Evolutionary conservation across 208 protist genomes (phyloP).

Genomic region (Trypanosoma grayi): DNA sequence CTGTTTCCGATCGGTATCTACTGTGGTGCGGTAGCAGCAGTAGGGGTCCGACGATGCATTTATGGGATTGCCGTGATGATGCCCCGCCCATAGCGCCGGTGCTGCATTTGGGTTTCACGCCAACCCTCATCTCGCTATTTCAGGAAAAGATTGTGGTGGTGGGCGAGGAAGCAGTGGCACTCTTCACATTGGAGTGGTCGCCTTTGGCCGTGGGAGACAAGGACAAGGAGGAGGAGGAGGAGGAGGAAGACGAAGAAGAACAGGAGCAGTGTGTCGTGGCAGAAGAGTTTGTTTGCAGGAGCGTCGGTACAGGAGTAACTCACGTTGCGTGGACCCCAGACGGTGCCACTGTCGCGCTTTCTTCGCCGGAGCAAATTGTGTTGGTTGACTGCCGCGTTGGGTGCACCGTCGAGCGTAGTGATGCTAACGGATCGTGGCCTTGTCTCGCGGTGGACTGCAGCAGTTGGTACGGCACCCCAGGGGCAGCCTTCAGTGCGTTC

Average conservation of each 20-base stretch:
- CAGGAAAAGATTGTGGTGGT: constrained; percentile 24
- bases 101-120: constrained; percentile 20
- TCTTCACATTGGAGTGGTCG: constrained; percentile 10
- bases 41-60: background rate
- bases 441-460: constrained; percentile 25
- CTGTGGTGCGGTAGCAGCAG: constrained; percentile 19
- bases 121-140: constrained; percentile 14
- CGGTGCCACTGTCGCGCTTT: constrained; percentile 19
- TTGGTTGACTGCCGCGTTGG: constrained; percentile 23
- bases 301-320: background rate
- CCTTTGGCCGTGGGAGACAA: background rate
- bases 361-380: constrained; percentile 16
- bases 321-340: constrained; percentile 27
- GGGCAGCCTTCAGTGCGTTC: constrained; percentile 26
- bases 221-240: background rate
- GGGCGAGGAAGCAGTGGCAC: constrained; percentile 13
- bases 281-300: constrained; percentile 21
- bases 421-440: background rate
- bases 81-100: constrained; percentile 5
- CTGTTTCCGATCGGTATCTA: constrained; percentile 14
- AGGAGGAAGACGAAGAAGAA: constrained; percentile 6
- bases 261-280: background rate
- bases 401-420: background rate
- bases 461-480: constrained; percentile 30
- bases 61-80: constrained; percentile 4